phyloP scores from a whole-genome alignment of 306 rosid genomes.

The Sphenostylis stenocarpa region DNA sequence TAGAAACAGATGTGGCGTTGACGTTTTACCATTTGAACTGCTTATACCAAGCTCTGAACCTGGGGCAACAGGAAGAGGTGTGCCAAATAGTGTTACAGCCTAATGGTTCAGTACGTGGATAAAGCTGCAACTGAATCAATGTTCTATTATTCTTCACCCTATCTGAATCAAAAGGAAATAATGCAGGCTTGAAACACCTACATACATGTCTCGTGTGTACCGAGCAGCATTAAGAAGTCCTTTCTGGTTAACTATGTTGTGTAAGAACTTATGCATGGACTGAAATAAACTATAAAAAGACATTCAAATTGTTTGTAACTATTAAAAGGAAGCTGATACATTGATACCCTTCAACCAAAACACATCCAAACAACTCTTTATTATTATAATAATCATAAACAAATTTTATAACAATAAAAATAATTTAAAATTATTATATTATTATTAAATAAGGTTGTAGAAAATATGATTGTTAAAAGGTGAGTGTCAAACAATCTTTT shows the following conservation, averaged over 20 bases:
- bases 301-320: background rate
- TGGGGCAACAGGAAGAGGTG: conserved; percentile 48
- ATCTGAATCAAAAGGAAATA: too few relatives aligned
- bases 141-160: background rate
- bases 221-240: background rate
- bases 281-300: background rate
- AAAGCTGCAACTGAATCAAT: background rate
- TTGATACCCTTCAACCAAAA: too few relatives aligned
- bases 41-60: conserved; percentile 47
- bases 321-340: too few relatives aligned
- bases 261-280: background rate
- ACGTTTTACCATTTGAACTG: conserved; percentile 40
- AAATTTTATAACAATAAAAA: too few relatives aligned
- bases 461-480: too few relatives aligned
- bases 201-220: background rate
- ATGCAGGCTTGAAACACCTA: conserved; percentile 11
- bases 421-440: too few relatives aligned
- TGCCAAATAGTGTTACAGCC: conserved; percentile 48
- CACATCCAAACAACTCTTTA: too few relatives aligned
- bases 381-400: too few relatives aligned
- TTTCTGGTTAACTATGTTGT: background rate
- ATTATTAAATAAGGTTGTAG: too few relatives aligned
- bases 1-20: conserved; percentile 40
- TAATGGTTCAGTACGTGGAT: conserved; percentile 3
- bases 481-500: too few relatives aligned